Percentiles rank a stretch among this genome's conserved stretches.
phyloP scores from a whole-genome alignment of 192 early-diverging fungal genomes.

The Entophlyctis luteolus region DNA sequence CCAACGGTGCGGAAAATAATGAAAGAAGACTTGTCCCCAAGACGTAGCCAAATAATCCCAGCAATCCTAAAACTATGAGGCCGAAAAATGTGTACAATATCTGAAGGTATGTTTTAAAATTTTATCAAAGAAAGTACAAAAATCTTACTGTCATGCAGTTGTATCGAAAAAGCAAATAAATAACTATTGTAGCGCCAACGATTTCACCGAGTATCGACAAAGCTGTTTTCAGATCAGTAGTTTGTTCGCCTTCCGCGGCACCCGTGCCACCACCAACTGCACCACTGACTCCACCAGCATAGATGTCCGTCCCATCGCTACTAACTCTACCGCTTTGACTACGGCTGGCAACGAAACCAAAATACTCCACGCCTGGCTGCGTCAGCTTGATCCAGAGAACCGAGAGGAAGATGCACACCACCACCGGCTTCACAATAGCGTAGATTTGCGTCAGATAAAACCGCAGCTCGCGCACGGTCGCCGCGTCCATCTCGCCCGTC shows the following conservation, averaged over 20 bases:
- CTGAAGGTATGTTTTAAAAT: constrained; percentile 27
- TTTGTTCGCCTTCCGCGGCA: background rate
- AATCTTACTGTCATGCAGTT: constrained; percentile 65
- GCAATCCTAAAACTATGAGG: constrained; percentile 62
- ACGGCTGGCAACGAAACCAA: constrained; percentile 29
- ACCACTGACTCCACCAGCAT: background rate
- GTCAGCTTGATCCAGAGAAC: constrained; percentile 80
- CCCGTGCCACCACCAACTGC: constrained; percentile 23
- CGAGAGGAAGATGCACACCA: constrained; percentile 66
- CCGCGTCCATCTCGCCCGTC: constrained; percentile 38
- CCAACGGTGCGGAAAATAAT: constrained; percentile 54
- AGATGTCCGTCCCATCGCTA: background rate
- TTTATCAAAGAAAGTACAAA: background rate
- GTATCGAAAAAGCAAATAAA: constrained; percentile 70
- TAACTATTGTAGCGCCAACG: constrained; percentile 73
- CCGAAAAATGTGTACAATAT: constrained; percentile 70
- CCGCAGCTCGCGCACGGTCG: constrained; percentile 58
- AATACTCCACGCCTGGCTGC: constrained; percentile 40
- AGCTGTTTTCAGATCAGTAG: constrained; percentile 46
- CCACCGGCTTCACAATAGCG: constrained; percentile 74
- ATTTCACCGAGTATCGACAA: constrained; percentile 72
- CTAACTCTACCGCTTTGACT: too few species aligned
- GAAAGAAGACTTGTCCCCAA: constrained; percentile 41
- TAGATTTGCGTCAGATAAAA: constrained; percentile 80
- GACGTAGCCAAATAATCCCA: constrained; percentile 73